Base-by-base conservation (phyloP, 2,329 filamentous ascomycete species). In the Aspergillus hortae region DNA sequence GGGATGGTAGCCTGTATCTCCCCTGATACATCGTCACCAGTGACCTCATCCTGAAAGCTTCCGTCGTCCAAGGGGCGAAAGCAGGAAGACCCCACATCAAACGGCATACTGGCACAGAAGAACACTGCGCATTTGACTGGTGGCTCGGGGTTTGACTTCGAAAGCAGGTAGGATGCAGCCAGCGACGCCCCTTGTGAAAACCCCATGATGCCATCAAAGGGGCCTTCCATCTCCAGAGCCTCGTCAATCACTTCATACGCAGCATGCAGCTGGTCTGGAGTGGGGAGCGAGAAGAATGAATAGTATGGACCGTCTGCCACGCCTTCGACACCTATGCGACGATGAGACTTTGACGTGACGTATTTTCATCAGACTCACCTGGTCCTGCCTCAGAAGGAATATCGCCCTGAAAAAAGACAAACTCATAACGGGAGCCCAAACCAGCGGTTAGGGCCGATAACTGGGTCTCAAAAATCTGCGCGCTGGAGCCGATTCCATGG, bases 121-220 rank as follows among this genome's bases (percentile, higher is more conserved):
- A 44, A 44, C 9, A 17, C 43, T 10, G 43, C 43, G 17, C 43
- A 44, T n/a, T 44, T 44, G 2, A 44, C 23, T 4, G 43, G 43
- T 6, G 12, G 23, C 10, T 44, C 23, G 14, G 43, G 23, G 6
- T n/a, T 23, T 4, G 19, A n/a, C 12, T 25, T 40, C n/a, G n/a
- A 41, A 7, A 48, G 17, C 9, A 48, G 36, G 35, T 48, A 48
- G 6, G 46, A 48, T 30, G 35, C 46, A 30, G 19, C 46, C 2
- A 48, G 5, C n/a, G 46, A 48, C 6, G 32, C 46, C 19, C 46
- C 46, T 17, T 48, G 46, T 10, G 46, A 48, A 19, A 48, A 48
- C 10, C 46, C 46, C 17, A 48, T 48, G 35, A 48, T 42, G 35
- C 46, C 46, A 17, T 48, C 46, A 19, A 48, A 40, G 11, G 46